A percentile compares a stretch with the other conserved stretches of the same genome.
These are phyloP conservation scores for Sugiyamaella americana DNA, from an alignment of 805 yeast genomes.

Conservation along the genomic window DNA sequence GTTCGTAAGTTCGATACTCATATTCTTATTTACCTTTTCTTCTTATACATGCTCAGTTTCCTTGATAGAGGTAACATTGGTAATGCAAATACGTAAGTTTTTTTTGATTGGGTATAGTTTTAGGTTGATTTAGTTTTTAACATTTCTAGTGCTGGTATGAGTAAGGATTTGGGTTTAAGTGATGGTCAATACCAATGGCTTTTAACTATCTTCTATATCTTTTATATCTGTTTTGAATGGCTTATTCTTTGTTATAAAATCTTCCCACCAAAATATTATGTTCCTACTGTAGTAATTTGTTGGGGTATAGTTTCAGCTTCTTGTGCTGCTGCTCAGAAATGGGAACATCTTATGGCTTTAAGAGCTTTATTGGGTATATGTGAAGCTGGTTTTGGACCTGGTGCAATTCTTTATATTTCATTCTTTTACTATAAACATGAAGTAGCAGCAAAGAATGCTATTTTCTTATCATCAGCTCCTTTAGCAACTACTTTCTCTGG, in stretches of 20 bases:
- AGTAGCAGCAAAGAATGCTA: slow-evolving; percentile 25
- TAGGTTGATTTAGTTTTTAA: no score
- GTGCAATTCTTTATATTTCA: slow-evolving; percentile 29
- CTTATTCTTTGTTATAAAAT: slow-evolving; percentile 25
- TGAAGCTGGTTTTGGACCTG: slow-evolving; percentile 30
- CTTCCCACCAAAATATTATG: slow-evolving; percentile 8
- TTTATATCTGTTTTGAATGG: slow-evolving; percentile 42
- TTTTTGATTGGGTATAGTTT: no score
- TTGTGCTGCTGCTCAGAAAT: slow-evolving; percentile 39
- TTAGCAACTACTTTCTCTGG: slow-evolving; percentile 56
- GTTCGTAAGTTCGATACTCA: slow-evolving; percentile 39
- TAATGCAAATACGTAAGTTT: slow-evolving; percentile 48
- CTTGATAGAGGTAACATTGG: slow-evolving; percentile 51
- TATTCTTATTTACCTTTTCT: slow-evolving; percentile 41
- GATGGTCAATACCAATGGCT: slow-evolving; percentile 40
- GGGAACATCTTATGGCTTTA: slow-evolving; percentile 37
- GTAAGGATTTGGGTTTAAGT: slow-evolving; percentile 37
- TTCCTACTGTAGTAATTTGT: slow-evolving; percentile 14
- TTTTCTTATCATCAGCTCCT: slow-evolving; percentile 28
- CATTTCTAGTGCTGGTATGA: slow-evolving; percentile 47
- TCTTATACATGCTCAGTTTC: slow-evolving; percentile 44
- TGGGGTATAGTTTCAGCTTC: slow-evolving; percentile 34
- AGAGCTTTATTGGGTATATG: slow-evolving; percentile 38
- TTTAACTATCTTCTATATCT: slow-evolving; percentile 42
- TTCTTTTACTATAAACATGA: slow-evolving; percentile 30